Conservation (phyloP, 306 rosid species). For the Cicer pinnatifidum region DNA sequence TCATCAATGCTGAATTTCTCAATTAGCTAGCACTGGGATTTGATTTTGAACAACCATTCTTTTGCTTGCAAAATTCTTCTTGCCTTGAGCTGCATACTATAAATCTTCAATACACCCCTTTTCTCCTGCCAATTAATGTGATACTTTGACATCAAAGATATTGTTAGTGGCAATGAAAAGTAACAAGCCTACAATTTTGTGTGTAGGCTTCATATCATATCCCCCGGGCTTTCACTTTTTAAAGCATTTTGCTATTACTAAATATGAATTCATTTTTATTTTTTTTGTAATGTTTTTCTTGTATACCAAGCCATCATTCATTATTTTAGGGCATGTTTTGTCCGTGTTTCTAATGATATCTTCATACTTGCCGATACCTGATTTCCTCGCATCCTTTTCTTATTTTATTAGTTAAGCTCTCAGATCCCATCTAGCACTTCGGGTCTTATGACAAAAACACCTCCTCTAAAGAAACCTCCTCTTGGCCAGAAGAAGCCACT, state of each 20-base stretch:
- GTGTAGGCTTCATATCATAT: slow-evolving; percentile 15
- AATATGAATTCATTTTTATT: slow-evolving; percentile 13
- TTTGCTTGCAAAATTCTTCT: not conserved
- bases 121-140: not conserved
- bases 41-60: slow-evolving; percentile 7
- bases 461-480: slow-evolving; percentile 69
- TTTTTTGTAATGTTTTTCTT: not conserved
- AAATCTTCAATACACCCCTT: slow-evolving; percentile 4
- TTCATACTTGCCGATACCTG: slow-evolving; percentile 34
- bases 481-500: slow-evolving; percentile 85
- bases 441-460: slow-evolving; percentile 55
- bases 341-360: slow-evolving; percentile 21
- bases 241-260: not conserved
- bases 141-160: slow-evolving; percentile 28
- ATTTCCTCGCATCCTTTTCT: slow-evolving; percentile 31
- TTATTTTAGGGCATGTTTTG: slow-evolving; percentile 1
- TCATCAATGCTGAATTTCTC: not conserved
- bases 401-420: slow-evolving; percentile 48
- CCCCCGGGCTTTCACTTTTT: slow-evolving; percentile 14
- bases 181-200: slow-evolving; percentile 12
- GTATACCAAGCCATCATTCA: slow-evolving; percentile 12
- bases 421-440: slow-evolving; percentile 60
- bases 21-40: slow-evolving; percentile 8
- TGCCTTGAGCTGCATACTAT: slow-evolving; percentile 10
- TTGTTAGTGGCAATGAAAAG: slow-evolving; percentile 31